Evolutionary conservation across 805 yeast species (phyloP).

Genomic region (Monosporozyma yasuniensis): DNA sequence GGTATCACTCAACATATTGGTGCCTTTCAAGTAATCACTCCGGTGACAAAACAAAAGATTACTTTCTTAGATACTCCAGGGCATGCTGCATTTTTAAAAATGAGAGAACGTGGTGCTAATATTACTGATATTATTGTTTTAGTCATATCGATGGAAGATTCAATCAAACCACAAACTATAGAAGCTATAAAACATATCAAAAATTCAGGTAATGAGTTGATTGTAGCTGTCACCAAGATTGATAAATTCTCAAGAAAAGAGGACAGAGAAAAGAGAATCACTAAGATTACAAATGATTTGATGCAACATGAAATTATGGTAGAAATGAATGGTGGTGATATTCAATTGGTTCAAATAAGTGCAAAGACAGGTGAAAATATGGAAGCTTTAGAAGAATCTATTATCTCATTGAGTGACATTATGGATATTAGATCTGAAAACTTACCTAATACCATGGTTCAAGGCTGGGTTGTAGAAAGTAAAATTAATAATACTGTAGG

Average conservation of each 20-base stretch:
- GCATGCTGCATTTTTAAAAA: conserved; percentile 90
- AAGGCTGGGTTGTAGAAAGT: conserved; percentile 89
- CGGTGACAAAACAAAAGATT: conserved; percentile 60
- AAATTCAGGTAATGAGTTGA: conserved; percentile 40
- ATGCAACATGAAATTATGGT: conserved; percentile 70
- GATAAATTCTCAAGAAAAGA: conserved; percentile 46
- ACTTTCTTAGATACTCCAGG: conserved; percentile 97
- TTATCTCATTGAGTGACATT: conserved; percentile 75
- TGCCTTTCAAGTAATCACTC: conserved; percentile 83
- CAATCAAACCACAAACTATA: conserved; percentile 93
- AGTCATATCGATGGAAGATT: conserved; percentile 95
- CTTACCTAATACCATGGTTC: conserved; percentile 38
- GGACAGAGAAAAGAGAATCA: conserved; percentile 51
- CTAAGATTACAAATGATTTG: conserved; percentile 68
- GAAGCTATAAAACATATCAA: conserved; percentile 94
- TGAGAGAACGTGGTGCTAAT: conserved; percentile 94
- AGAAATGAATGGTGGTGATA: conserved; percentile 93
- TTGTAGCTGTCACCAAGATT: conserved; percentile 89
- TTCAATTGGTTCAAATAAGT: conserved; percentile 78
- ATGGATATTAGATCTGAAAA: conserved; percentile 62
- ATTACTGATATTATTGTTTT: conserved; percentile 86
- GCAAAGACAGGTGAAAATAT: conserved; percentile 87
- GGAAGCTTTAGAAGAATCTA: conserved; percentile 83
- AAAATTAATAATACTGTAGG: conserved; percentile 77
- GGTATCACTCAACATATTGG: conserved; percentile 98